Percentiles rank a stretch among this genome's conserved stretches.
phyloP scores from a whole-genome alignment of 495 filamentous ascomycete genomes.

The Ascodesmis nigricans region DNA sequence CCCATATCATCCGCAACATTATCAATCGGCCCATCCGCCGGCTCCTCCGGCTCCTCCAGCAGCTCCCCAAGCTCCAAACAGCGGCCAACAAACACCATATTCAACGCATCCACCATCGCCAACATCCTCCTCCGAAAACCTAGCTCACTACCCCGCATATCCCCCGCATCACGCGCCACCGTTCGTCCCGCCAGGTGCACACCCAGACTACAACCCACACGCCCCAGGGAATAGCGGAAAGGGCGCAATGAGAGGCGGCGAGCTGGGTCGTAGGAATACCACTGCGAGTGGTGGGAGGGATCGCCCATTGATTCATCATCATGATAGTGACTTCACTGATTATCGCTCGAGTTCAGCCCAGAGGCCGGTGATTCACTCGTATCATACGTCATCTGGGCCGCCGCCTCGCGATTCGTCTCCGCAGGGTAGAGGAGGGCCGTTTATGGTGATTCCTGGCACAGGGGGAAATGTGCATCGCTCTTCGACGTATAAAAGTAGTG shows the following conservation, averaged over 20 bases:
- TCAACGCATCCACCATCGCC: constrained; percentile 14
- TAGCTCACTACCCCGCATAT: constrained; percentile 4
- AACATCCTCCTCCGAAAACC: constrained; percentile 12
- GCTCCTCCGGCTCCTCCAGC: constrained; percentile 16
- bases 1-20: no score
- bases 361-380: constrained; percentile 6
- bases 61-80: constrained; percentile 4
- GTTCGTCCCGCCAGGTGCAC: constrained; percentile 5
- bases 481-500: constrained; percentile 13
- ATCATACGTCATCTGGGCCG: constrained; percentile 15
- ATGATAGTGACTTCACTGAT: not conserved
- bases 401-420: constrained; percentile 13
- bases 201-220: constrained; percentile 2
- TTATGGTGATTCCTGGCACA: constrained; percentile 10
- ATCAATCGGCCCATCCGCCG: no score
- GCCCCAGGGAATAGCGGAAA: no score
- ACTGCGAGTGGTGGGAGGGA: not conserved
- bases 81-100: constrained; percentile 9
- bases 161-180: constrained; percentile 10
- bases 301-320: constrained; percentile 5
- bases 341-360: constrained; percentile 3
- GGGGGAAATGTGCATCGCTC: constrained; percentile 6
- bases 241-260: constrained; percentile 5
- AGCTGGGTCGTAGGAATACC: constrained; percentile 2
- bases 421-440: constrained; percentile 9